phyloP scores from a whole-genome alignment of 169 alveolate genomes.

The Plasmodium coatneyi region DNA sequence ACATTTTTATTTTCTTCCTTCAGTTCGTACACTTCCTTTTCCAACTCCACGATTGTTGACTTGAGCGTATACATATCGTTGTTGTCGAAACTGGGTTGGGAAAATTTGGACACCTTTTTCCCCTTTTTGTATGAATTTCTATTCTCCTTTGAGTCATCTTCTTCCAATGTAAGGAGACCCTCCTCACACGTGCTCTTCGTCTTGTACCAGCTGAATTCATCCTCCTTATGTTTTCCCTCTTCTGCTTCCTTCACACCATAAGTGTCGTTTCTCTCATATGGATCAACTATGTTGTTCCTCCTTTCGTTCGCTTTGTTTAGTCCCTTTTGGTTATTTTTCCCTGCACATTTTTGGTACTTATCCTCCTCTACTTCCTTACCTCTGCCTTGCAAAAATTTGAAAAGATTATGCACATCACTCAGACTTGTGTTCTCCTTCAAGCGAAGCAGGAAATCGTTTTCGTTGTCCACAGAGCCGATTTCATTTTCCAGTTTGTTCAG shows the following conservation, averaged over 20 bases:
- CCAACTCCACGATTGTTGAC: conserved; percentile 54
- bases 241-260: not conserved
- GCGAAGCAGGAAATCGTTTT: conserved; percentile 51
- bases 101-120: not conserved
- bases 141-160: not conserved
- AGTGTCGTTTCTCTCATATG: not conserved
- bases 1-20: conserved; percentile 73
- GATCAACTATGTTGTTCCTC: not conserved
- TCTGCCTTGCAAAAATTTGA: conserved; percentile 28
- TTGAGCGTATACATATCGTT: conserved; percentile 49
- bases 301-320: conserved; percentile 10
- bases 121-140: not conserved
- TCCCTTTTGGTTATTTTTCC: not conserved
- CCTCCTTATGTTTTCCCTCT: not conserved
- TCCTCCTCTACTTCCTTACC: not conserved
- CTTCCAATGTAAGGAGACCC: not conserved
- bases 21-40: conserved; percentile 56
- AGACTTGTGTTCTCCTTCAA: conserved; percentile 30
- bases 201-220: conserved; percentile 35
- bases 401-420: conserved; percentile 47
- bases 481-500: conserved; percentile 67
- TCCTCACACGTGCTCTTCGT: conserved; percentile 13
- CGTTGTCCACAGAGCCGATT: conserved; percentile 56
- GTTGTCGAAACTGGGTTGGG: not conserved
- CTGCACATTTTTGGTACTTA: not conserved